phyloP scores from a whole-genome alignment of 106 monocot species.

The Allium fistulosum region DNA sequence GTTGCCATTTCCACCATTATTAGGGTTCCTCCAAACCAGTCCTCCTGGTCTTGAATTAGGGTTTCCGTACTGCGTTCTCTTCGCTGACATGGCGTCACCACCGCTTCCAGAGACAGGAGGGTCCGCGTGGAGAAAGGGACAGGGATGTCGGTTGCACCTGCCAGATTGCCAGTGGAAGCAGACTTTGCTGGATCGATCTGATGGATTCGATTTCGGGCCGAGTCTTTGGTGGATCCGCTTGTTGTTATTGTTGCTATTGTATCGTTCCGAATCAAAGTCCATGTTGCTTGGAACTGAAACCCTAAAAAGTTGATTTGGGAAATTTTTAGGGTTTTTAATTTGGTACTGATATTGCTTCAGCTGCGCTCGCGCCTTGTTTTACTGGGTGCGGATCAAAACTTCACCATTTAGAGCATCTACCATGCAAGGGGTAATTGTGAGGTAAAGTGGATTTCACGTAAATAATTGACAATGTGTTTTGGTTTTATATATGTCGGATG shows the following conservation, averaged over 20 bases:
- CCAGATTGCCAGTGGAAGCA: constrained; percentile 29
- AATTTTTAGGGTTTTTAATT: too few species aligned
- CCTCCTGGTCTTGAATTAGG: constrained; percentile 1
- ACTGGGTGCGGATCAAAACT: too few species aligned
- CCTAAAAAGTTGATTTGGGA: neutral
- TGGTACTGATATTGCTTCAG: too few species aligned
- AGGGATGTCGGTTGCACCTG: constrained; percentile 21
- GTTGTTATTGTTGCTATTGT: neutral
- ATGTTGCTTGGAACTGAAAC: neutral
- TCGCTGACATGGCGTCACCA: neutral
- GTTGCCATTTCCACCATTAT: constrained; percentile 1
- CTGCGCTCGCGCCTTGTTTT: too few species aligned
- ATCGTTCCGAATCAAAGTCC: neutral
- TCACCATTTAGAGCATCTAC: too few species aligned
- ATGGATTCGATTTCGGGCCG: neutral
- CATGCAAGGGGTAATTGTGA: too few species aligned
- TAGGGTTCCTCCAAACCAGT: constrained; percentile 39
- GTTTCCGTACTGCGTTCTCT: constrained; percentile 16
- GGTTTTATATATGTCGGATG: too few species aligned
- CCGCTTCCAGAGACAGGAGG: neutral
- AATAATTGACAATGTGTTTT: too few species aligned
- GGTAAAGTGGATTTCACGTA: too few species aligned
- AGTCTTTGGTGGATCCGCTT: constrained; percentile 6
- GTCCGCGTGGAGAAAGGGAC: constrained; percentile 29
- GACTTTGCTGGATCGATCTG: constrained; percentile 9